Base-by-base conservation (phyloP, 2,329 filamentous ascomycete species). In the Xylariaceae sp. region DNA sequence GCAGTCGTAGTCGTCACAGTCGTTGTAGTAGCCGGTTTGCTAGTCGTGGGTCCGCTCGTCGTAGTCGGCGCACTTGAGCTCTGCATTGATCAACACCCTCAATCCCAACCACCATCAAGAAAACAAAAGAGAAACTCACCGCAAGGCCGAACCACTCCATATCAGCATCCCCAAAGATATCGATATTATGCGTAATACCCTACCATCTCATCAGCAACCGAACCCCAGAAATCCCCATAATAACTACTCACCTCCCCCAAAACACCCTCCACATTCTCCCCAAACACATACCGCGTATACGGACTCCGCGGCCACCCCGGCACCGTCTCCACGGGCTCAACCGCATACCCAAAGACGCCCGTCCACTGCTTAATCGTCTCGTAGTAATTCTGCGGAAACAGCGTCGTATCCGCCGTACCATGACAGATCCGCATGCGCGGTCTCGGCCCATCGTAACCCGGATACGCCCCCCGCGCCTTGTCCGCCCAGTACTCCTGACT, bases 401-500 rank as follows among this genome's bases (percentile, higher is more conserved):
- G 66, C 0, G 65, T 69, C 55, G 62, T 67, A 57, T 75, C 73
- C 4, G 64, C 62, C 11, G 65, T 67, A n/a, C 73, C 73, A 64
- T 74, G 73, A 66, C 72, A 62, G 55, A 71, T 66, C 51, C 65
- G 61, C 71, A 74, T 72, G 42, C 68, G 65, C 18, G 73, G 72
- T 15, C 67, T 62, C 4, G 61, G 57, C 3, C 73, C 72, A 18
- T 52, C 66, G 55, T 73, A 75, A 0, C 70, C 69, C 1, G 72
- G 67, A 60, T 73, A 73, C 45, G 77, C 76, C 57, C 71, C 71
- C 30, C 72, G 69, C 10, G 77, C 80, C 23, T 76, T 71, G 61
- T 76, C 73, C 9, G 77, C 77, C 81, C 81, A 84, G 56, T 78
- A 72, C 62, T 76, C 69, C 1, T 77, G 73, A 0, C 77, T 77